These are phyloP conservation scores for Quercus bicolor DNA, from an alignment of 306 rosid genomes.

Conservation along the genomic window DNA sequence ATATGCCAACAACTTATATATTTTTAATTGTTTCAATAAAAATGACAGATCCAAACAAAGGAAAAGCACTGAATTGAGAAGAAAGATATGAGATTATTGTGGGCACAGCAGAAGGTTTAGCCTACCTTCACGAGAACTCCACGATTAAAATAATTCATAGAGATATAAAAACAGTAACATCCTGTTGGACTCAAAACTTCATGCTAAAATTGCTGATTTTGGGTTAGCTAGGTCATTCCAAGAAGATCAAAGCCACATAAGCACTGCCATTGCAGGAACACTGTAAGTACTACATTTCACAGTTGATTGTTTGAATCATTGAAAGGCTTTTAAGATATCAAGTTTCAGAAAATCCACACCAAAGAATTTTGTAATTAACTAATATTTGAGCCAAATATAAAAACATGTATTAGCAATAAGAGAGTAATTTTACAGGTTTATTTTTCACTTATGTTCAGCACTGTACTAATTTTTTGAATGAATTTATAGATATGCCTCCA, in stretches of 20 bases:
- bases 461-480: background rate
- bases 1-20: background rate
- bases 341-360: background rate
- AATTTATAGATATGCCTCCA: conserved; percentile 81
- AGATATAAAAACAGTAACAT: conserved; percentile 92
- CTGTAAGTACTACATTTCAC: conserved; percentile 35
- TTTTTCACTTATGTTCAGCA: background rate
- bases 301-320: background rate
- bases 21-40: conserved; percentile 4
- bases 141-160: conserved; percentile 72
- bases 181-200: conserved; percentile 68
- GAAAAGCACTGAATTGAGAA: conserved; percentile 73
- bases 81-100: conserved; percentile 62
- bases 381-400: background rate
- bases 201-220: conserved; percentile 91
- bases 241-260: conserved; percentile 84
- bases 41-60: conserved; percentile 51
- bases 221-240: conserved; percentile 89
- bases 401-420: background rate
- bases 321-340: background rate
- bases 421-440: background rate
- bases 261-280: conserved; percentile 95
- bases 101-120: conserved; percentile 84
- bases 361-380: background rate
- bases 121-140: conserved; percentile 74